A percentile compares a stretch with the other conserved stretches of the same genome.
Conservation (phyloP, 345 rosid genomes). For the Cardamine chenopodiifolia region DNA sequence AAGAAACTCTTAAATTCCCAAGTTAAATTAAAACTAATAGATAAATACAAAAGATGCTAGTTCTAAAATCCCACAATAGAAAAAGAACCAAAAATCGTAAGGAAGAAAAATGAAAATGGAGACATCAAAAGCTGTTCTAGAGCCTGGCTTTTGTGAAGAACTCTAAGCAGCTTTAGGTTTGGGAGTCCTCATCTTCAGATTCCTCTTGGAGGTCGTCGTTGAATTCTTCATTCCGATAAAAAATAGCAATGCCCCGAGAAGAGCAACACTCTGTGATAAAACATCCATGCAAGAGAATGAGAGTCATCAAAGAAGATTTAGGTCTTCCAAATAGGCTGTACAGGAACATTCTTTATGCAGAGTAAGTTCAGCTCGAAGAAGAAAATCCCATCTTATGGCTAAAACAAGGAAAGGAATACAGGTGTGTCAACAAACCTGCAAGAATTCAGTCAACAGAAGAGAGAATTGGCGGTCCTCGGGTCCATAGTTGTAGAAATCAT, state of each 20-base stretch:
- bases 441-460: slow-evolving; percentile 57
- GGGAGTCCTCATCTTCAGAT: slow-evolving; percentile 59
- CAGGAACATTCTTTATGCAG: not conserved
- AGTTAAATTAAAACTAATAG: not conserved
- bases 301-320: not conserved
- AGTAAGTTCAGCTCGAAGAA: not conserved
- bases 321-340: not conserved
- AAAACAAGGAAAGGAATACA: not conserved
- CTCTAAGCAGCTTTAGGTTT: slow-evolving; percentile 61
- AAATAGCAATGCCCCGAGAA: slow-evolving; percentile 79
- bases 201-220: slow-evolving; percentile 43
- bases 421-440: slow-evolving; percentile 54
- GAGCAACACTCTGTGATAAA: slow-evolving; percentile 67
- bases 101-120: not conserved
- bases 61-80: slow-evolving; percentile 27
- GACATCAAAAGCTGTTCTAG: slow-evolving; percentile 26
- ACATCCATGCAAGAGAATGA: slow-evolving; percentile 1
- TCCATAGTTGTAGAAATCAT: slow-evolving; percentile 80
- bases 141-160: slow-evolving; percentile 21
- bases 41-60: slow-evolving; percentile 13
- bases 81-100: slow-evolving; percentile 12
- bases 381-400: not conserved
- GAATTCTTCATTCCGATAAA: slow-evolving; percentile 83
- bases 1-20: slow-evolving; percentile 8
- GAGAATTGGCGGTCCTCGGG: slow-evolving; percentile 47